Conservation (phyloP, 306 rosid species). For the Vigna unguiculata region DNA sequence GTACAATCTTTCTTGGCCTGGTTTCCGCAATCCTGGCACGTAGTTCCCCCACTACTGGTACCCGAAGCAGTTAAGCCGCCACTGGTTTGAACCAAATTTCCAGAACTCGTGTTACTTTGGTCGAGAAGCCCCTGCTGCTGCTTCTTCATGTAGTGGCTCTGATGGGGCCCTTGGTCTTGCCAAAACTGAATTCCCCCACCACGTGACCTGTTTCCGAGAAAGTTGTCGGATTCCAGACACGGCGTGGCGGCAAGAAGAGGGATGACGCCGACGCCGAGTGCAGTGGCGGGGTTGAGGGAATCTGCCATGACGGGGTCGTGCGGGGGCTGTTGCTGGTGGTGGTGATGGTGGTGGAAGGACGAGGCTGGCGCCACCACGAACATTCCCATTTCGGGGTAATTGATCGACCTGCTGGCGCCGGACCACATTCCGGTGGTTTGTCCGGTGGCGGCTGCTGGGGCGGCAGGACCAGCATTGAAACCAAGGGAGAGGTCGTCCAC, state of each 20-base stretch:
- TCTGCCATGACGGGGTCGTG: conserved; percentile 45
- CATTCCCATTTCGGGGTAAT: conserved; percentile 73
- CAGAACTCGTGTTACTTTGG: conserved; percentile 37
- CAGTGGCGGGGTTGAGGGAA: conserved; percentile 74
- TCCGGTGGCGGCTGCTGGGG: conserved; percentile 58
- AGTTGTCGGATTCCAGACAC: conserved; percentile 49
- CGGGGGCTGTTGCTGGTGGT: conserved; percentile 22
- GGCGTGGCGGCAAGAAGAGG: conserved; percentile 74
- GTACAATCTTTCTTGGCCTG: conserved; percentile 94
- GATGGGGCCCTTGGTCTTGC: conserved; percentile 63
- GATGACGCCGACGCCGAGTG: conserved; percentile 85
- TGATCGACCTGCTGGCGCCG: conserved; percentile 49
- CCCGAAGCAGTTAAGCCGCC: conserved; percentile 50
- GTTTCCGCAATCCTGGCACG: conserved; percentile 96
- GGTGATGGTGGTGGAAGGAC: conserved; percentile 53
- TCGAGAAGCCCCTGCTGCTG: conserved; percentile 38
- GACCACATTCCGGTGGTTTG: conserved; percentile 61
- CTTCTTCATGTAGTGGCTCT: conserved; percentile 63
- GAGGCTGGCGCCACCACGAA: conserved; percentile 80
- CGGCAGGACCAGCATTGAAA: conserved; percentile 81
- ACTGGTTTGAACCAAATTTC: conserved; percentile 46
- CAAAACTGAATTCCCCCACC: conserved; percentile 82
- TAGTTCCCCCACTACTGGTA: conserved; percentile 48
- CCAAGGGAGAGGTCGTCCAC: conserved; percentile 82
- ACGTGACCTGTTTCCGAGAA: conserved; percentile 38